phyloP scores from a whole-genome alignment of 495 filamentous ascomycete species.

The Podospora australis region DNA sequence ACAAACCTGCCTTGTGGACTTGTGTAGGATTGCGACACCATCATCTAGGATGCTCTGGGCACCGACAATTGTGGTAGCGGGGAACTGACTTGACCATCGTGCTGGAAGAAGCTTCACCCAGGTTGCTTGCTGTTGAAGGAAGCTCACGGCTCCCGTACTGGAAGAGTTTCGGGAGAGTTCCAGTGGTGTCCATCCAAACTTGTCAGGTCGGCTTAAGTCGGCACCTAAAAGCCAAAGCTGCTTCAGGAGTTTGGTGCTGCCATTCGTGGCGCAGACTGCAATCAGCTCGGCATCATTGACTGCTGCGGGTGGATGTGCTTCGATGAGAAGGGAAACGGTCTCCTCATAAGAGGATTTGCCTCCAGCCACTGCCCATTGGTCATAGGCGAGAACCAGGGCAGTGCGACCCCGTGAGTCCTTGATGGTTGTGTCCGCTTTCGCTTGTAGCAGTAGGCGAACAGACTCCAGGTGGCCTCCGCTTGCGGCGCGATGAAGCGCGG shows the following conservation, averaged over 20 bases:
- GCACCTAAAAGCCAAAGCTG: constrained; percentile 12
- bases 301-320: constrained; percentile 2
- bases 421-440: constrained; percentile 6
- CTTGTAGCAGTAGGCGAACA: constrained; percentile 13
- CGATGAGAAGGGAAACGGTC: constrained; percentile 17
- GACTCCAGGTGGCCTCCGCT: constrained; percentile 13
- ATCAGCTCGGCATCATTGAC: constrained; percentile 12
- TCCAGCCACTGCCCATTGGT: constrained; percentile 16
- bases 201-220: constrained; percentile 15
- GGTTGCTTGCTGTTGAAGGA: constrained; percentile 16
- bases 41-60: constrained; percentile 5
- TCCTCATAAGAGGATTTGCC: constrained; percentile 10
- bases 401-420: constrained; percentile 6
- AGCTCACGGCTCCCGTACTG: constrained; percentile 6
- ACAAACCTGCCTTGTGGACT: constrained; percentile 3
- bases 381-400: constrained; percentile 17
- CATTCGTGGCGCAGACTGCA: constrained; percentile 19
- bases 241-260: constrained; percentile 10
- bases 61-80: neutral
- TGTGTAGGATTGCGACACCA: constrained; percentile 7
- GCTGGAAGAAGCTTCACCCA: constrained; percentile 18
- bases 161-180: constrained; percentile 15
- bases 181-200: constrained; percentile 23
- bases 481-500: constrained; percentile 27
- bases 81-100: constrained; percentile 10